Evolutionary conservation across 2,329 filamentous ascomycete species (phyloP), one percentile per base, ranked within the genome.

Genomic region (Fusarium cicatricum): DNA sequence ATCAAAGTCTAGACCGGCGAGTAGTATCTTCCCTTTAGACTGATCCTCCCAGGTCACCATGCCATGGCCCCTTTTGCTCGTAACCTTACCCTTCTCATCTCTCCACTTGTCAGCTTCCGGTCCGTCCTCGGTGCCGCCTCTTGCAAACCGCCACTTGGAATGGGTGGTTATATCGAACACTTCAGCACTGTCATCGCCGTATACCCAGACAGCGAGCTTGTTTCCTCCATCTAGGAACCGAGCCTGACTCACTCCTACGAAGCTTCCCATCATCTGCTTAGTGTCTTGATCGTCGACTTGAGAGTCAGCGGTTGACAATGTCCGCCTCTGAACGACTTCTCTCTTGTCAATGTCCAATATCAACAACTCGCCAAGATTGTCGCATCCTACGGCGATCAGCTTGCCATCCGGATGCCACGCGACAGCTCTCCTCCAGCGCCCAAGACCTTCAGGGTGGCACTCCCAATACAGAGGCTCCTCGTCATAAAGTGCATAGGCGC

Each of bases 41-140:
- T 4, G 16, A 32, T 51, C 19, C 15, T 62, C 58, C 58, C 55
- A 59, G 5, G 17, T 49, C 6, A 62, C 3, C 54, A 62, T 62
- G 9, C 26, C 36, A n/a, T 19, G 11, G 0, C 58, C 40, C 1
- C 16, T 32, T 14, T 26, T 11, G 6, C 54, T 62, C 2, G 58
- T 58, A 1, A 47, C 39, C 33, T 62, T 61, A 1, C 58, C 58
- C 34, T 44, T 15, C 11, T 41, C 40, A 26, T 62, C 17, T 16
- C 58, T 50, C 58, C 58, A 62, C 19, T 41, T 50, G 5, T 21
- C 40, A 26, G 40, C 19, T 2, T 44, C 34, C 3, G 40, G 29
- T 1, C 37, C 44, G 15, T 47, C 53, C 14, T 59, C 58, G 5
- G 53, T 62, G 2, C 58, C 58, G 2, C 58, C 58, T 40, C 58